These are phyloP conservation scores for Aspergillus unguis DNA, from an alignment of 2,329 filamentous ascomycete species.

Conservation along the genomic window DNA sequence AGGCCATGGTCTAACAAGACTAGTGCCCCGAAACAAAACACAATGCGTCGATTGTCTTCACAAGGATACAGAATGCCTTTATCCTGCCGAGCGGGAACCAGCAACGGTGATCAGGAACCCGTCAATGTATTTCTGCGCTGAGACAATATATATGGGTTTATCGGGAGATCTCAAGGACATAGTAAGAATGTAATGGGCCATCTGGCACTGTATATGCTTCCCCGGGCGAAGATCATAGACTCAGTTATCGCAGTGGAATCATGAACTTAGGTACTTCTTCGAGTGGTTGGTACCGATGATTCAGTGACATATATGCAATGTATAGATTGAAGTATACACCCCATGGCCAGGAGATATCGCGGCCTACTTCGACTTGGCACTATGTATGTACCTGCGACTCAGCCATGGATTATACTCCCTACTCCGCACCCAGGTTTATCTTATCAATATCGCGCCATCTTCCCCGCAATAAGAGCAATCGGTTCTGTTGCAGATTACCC, in stretches of 20 bases:
- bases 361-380: too few species aligned
- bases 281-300: not conserved
- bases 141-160: constrained; percentile 33
- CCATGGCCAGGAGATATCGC: not conserved
- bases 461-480: not conserved
- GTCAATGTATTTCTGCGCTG: constrained; percentile 38
- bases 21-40: too few species aligned
- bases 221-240: not conserved
- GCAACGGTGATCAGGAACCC: too few species aligned
- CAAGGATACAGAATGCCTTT: too few species aligned
- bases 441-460: not conserved
- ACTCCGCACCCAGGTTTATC: not conserved
- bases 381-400: too few species aligned
- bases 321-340: not conserved
- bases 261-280: not conserved
- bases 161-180: constrained; percentile 32
- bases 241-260: not conserved
- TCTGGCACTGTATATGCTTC: constrained; percentile 1
- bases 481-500: not conserved
- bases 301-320: not conserved
- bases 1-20: too few species aligned
- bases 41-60: too few species aligned
- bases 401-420: too few species aligned
- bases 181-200: constrained; percentile 25
- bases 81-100: too few species aligned